Evolutionary conservation across 192 early-diverging fungal genomes (phyloP).

Genomic region (Geosiphon pyriformis): DNA sequence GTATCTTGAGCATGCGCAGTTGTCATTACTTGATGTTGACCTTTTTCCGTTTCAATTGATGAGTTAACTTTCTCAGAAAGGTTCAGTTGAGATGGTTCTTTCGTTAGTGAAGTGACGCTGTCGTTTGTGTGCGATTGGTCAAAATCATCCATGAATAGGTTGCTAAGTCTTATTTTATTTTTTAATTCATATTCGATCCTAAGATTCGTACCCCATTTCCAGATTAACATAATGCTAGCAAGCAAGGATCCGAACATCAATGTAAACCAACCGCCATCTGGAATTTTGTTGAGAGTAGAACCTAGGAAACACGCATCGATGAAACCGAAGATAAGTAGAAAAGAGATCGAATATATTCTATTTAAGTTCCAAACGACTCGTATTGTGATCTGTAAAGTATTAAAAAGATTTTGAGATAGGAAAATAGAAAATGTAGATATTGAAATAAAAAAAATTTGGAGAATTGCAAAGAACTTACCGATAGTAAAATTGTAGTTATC

Average conservation of each 20-base stretch:
- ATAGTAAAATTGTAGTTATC: conserved; percentile 3
- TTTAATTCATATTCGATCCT: conserved; percentile 10
- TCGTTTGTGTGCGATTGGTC: not conserved
- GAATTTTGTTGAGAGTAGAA: conserved; percentile 23
- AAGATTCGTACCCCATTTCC: conserved; percentile 21
- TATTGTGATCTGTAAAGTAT: conserved; percentile 1
- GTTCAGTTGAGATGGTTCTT: not conserved
- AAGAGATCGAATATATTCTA: conserved; percentile 12
- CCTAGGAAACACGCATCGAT: conserved; percentile 23
- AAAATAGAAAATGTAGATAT: not conserved
- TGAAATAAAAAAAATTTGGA: no score
- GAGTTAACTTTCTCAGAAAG: not conserved
- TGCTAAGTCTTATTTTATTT: not conserved
- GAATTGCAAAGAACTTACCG: no score
- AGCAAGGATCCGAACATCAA: conserved; percentile 7
- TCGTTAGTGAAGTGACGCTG: no score
- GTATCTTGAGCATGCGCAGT: not conserved
- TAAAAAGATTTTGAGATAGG: no score
- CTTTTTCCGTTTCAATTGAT: not conserved
- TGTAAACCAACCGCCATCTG: conserved; percentile 27
- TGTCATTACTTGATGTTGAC: not conserved
- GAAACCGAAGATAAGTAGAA: conserved; percentile 26
- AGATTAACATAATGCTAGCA: conserved; percentile 14
- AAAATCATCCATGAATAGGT: conserved; percentile 11
- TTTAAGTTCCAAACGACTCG: conserved; percentile 22